phyloP scores from a whole-genome alignment of 345 rosid species.

The Lepidium sativum region DNA sequence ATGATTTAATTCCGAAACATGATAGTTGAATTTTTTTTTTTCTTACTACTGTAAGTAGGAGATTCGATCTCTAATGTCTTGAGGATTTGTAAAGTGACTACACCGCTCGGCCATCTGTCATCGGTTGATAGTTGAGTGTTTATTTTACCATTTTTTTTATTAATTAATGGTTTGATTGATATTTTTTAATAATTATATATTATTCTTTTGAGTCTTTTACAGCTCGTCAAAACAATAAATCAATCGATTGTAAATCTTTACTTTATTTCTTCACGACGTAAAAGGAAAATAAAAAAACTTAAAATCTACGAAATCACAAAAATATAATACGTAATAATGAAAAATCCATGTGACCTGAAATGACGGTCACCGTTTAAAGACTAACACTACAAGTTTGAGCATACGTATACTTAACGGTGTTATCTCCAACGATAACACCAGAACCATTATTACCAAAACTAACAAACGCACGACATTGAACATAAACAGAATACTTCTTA shows the following conservation, averaged over 20 bases:
- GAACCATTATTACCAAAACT: slow-evolving; percentile 4
- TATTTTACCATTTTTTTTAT: too few species aligned
- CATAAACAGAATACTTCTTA: slow-evolving; percentile 27
- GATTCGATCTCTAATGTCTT: too few species aligned
- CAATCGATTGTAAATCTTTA: slow-evolving; percentile 17
- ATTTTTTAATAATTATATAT: too few species aligned
- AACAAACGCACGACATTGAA: slow-evolving; percentile 35
- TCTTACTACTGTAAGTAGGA: too few species aligned
- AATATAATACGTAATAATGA: neutral
- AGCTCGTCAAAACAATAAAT: too few species aligned
- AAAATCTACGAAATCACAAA: slow-evolving; percentile 10
- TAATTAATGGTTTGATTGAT: too few species aligned
- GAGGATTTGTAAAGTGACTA: too few species aligned
- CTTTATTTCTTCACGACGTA: neutral
- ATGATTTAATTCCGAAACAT: too few species aligned
- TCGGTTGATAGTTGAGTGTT: too few species aligned
- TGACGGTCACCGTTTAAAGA: neutral
- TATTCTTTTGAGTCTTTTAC: too few species aligned
- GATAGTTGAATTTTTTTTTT: too few species aligned
- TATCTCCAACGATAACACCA: slow-evolving; percentile 33
- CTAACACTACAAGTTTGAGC: slow-evolving; percentile 47
- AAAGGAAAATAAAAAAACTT: slow-evolving; percentile 6
- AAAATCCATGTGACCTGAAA: neutral
- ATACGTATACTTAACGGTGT: slow-evolving; percentile 65
- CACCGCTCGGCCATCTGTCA: too few species aligned